Conservation (phyloP, 73 alveolate genomes). For the Paramecium biaurelia region DNA sequence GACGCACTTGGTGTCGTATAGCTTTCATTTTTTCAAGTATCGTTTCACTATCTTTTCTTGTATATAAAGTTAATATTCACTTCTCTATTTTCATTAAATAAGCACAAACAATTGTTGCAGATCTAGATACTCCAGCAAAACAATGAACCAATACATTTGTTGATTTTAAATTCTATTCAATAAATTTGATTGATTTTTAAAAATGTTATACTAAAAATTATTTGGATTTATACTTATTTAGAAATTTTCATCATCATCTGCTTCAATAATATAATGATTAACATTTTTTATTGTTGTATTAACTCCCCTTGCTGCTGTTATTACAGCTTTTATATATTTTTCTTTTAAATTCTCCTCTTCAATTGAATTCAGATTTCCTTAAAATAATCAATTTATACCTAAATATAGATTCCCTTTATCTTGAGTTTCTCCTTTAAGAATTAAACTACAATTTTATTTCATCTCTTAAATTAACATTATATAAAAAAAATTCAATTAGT, state of each 20-base stretch:
- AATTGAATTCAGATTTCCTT: background rate
- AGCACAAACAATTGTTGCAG: constrained; percentile 7
- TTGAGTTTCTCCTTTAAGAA: background rate
- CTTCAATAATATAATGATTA: background rate
- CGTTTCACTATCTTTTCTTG: background rate
- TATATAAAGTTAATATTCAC: background rate
- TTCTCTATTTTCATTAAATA: background rate
- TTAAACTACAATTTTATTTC: background rate
- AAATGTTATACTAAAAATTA: background rate
- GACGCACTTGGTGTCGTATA: background rate
- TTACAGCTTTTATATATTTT: background rate
- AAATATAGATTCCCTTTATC: background rate
- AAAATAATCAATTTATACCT: background rate
- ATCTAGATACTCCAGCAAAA: constrained; percentile 19
- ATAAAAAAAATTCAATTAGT: background rate
- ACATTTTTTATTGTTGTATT: background rate
- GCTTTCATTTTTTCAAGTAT: background rate
- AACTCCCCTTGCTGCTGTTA: background rate
- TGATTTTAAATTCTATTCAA: background rate
- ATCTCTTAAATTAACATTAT: background rate
- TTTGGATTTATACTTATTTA: background rate
- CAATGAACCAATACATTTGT: constrained; percentile 13
- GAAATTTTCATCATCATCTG: background rate
- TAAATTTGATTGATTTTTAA: background rate
- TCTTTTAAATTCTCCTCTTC: background rate